Conservation (phyloP, 2,329 filamentous ascomycete genomes). For the Botrytis squamosa region DNA sequence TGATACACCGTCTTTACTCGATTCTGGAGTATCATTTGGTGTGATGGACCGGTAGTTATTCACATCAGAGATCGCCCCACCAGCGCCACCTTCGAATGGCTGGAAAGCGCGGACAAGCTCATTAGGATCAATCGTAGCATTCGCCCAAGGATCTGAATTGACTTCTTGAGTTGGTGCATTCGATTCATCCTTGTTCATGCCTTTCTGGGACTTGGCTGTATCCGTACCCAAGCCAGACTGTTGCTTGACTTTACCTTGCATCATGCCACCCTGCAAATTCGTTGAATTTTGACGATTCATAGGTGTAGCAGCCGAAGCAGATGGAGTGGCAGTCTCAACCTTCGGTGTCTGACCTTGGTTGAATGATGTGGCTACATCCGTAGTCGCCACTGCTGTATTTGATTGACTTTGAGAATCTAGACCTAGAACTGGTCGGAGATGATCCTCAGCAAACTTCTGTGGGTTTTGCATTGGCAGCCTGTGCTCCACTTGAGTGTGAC, state of each 20-base stretch:
- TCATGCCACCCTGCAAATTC: slow-evolving; percentile 49
- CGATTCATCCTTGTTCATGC: slow-evolving; percentile 26
- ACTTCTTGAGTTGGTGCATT: slow-evolving; percentile 35
- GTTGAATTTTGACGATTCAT: slow-evolving; percentile 51
- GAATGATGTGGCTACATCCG: slow-evolving; percentile 35
- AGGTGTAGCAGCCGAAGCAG: slow-evolving; percentile 43
- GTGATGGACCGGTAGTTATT: slow-evolving; percentile 55
- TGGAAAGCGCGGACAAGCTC: slow-evolving; percentile 47
- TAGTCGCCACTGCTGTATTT: slow-evolving; percentile 22
- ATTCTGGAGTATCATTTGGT: slow-evolving; percentile 64
- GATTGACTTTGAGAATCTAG: slow-evolving; percentile 52
- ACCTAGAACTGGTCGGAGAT: slow-evolving; percentile 49
- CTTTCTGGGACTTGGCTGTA: slow-evolving; percentile 32
- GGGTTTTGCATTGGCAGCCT: slow-evolving; percentile 55
- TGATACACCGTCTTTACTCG: slow-evolving; percentile 58
- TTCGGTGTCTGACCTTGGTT: slow-evolving; percentile 47
- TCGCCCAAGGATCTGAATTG: slow-evolving; percentile 41
- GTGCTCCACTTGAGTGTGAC: slow-evolving; percentile 60
- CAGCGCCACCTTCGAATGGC: slow-evolving; percentile 44
- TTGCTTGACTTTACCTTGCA: slow-evolving; percentile 25
- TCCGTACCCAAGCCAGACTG: slow-evolving; percentile 28
- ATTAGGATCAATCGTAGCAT: slow-evolving; percentile 54
- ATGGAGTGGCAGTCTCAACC: slow-evolving; percentile 37
- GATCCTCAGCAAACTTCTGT: slow-evolving; percentile 52
- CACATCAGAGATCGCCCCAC: slow-evolving; percentile 53